Evolutionary conservation across 768 basidiomycete genomes (phyloP).

Genomic region (Suillus sp.): DNA sequence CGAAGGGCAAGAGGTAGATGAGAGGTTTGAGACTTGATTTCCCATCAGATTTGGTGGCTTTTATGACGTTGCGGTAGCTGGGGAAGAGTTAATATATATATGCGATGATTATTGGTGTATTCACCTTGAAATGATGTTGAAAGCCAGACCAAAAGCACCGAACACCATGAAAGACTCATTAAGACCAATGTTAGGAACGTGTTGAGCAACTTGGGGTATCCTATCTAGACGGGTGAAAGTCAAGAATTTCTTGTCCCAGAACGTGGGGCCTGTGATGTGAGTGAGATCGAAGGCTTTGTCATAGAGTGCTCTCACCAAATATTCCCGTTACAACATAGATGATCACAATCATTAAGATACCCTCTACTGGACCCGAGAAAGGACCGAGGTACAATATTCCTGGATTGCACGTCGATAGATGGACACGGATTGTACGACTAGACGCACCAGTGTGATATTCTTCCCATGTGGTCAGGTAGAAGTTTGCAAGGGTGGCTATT

Average conservation of each 20-base stretch:
- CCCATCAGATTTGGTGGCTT: constrained; percentile 46
- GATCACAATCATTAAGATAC: constrained; percentile 80
- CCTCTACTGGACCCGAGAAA: constrained; percentile 96
- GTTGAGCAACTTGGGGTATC: constrained; percentile 46
- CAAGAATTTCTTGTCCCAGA: constrained; percentile 78
- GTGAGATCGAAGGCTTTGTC: not conserved
- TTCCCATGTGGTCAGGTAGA: constrained; percentile 78
- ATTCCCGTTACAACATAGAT: constrained; percentile 82
- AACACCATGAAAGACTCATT: constrained; percentile 91
- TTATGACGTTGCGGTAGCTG: constrained; percentile 82
- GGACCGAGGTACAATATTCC: constrained; percentile 89
- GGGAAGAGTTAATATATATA: constrained; percentile 8
- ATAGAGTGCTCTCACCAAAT: constrained; percentile 49
- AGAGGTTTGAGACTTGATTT: constrained; percentile 58
- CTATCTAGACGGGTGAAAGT: constrained; percentile 57
- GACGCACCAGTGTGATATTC: constrained; percentile 82
- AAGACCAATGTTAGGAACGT: constrained; percentile 67
- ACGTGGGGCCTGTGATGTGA: constrained; percentile 56
- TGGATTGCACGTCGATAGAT: constrained; percentile 24
- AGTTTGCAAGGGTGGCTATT: constrained; percentile 64
- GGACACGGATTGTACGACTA: not conserved
- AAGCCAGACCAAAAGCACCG: constrained; percentile 63
- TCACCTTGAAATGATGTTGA: constrained; percentile 80
- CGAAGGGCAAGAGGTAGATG: constrained; percentile 78
- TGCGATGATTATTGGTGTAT: not conserved